These are phyloP conservation scores for Mantamonas sphyraenae DNA, from an alignment of 78 protist genomes.

Conservation along the genomic window DNA sequence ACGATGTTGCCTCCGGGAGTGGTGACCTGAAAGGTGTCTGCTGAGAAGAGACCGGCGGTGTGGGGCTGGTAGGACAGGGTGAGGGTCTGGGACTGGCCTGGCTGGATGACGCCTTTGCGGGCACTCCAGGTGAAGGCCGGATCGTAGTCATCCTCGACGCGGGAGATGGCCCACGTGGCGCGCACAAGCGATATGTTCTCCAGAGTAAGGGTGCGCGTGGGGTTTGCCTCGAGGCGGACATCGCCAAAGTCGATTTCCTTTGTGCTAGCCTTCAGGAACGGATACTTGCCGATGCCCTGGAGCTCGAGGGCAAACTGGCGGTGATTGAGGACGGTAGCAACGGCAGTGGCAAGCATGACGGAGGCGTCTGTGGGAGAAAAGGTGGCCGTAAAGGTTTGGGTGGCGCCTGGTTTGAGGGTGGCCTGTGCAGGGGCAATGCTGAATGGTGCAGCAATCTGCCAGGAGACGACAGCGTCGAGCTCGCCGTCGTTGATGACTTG, in stretches of 20 bases:
- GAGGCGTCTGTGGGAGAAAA: background rate
- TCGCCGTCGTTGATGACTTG: background rate
- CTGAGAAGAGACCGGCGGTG: background rate
- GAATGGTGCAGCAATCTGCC: background rate
- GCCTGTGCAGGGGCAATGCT: background rate
- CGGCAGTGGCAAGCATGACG: background rate
- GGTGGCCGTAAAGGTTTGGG: background rate
- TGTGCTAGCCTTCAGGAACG: background rate
- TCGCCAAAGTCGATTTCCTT: background rate
- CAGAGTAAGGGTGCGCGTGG: background rate
- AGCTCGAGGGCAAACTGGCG: too few species aligned
- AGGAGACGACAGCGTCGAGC: background rate
- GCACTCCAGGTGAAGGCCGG: background rate
- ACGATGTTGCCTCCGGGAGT: background rate
- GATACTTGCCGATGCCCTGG: slow-evolving; percentile 12
- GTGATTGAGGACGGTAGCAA: background rate
- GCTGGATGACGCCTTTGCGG: background rate
- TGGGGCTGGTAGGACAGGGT: background rate
- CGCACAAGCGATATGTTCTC: background rate
- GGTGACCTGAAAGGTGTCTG: background rate
- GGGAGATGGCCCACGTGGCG: background rate
- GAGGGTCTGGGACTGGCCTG: background rate
- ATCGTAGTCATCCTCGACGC: background rate
- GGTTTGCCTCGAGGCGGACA: background rate
- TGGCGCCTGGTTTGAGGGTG: background rate